Evolutionary conservation across 1,284 basidiomycete genomes (phyloP), one percentile per base, ranked within the genome.

Genomic region (Neonothopanus nambi): DNA sequence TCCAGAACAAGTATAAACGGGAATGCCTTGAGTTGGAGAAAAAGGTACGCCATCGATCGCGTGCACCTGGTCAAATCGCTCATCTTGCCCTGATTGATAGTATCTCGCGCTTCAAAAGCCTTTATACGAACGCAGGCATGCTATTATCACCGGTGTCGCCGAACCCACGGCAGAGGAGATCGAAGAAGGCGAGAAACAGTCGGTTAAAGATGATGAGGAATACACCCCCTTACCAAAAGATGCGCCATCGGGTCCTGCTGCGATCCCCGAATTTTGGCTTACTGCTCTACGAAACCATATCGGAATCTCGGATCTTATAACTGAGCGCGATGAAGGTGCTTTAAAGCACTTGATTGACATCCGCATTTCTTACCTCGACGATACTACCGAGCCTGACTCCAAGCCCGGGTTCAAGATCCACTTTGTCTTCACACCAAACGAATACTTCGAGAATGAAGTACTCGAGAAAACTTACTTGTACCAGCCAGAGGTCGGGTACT

Each of bases 231-330:
- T 88, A 12, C 72, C 82, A 53, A 77, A 76, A 58, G 80, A 81
- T 52, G 64, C 71, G 45, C 57, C 67, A 49, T 42, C 70, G 63
- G 67, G 66, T 63, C 66, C 59, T 1, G 60, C 74, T 3, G 89
- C 89, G 60, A 94, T 99, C 65, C 93, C 95, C 57, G 89, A 97
- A 67, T 98, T 98, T 80, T 99, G 96, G 96, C 86, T 98, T 63
- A 98, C 96, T 1, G 93, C 94, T 1, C 82, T 98, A 59, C 87
- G 92, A 65, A 98, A 97, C 74, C 93, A 98, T 70, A 73, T 89
- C 56, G 92, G 85, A 49, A 81, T 98, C 52, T 81, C 84, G 44
- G 93, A 95, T 52, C 79, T 95, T 66, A 95, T 98, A 77, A 97
- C 93, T 33, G 95, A 98, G 67, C 86, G 89, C 52, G 96, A 98